These are phyloP conservation scores for Adansonia grandidieri DNA, from an alignment of 441 rosid genomes.

Conservation along the genomic window DNA sequence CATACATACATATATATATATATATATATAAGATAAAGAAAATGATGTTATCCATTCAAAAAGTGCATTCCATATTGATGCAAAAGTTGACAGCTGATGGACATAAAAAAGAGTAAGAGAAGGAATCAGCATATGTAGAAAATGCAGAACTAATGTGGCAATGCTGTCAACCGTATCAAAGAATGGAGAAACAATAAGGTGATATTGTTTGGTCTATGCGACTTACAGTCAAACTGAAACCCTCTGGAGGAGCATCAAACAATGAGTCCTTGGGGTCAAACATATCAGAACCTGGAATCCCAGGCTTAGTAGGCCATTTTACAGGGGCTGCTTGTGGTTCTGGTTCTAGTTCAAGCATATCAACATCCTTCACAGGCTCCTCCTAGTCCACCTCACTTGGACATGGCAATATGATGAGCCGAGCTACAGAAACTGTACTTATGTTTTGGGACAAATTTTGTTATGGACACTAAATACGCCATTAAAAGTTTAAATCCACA, in stretches of 20 bases:
- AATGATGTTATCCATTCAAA: slow-evolving; percentile 91
- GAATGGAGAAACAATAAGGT: too few species aligned
- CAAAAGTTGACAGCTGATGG: slow-evolving; percentile 76
- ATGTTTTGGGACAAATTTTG: background rate
- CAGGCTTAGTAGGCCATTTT: slow-evolving; percentile 75
- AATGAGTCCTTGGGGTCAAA: slow-evolving; percentile 83
- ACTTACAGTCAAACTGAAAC: slow-evolving; percentile 75
- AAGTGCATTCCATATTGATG: slow-evolving; percentile 84
- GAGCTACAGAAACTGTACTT: slow-evolving; percentile 65
- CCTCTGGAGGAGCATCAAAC: slow-evolving; percentile 86
- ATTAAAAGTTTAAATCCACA: slow-evolving; percentile 15
- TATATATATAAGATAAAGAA: slow-evolving; percentile 77
- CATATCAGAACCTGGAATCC: slow-evolving; percentile 51
- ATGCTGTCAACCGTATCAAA: background rate
- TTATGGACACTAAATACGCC: background rate
- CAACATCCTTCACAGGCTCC: slow-evolving; percentile 40
- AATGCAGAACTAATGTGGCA: slow-evolving; percentile 3
- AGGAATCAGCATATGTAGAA: slow-evolving; percentile 11
- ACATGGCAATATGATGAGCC: slow-evolving; percentile 64
- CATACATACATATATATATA: too few species aligned
- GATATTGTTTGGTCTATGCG: background rate
- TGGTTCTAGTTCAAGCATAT: slow-evolving; percentile 41
- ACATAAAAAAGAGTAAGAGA: slow-evolving; percentile 18
- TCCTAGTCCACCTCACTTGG: slow-evolving; percentile 46
- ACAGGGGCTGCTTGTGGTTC: slow-evolving; percentile 43